Conservation (phyloP, 2,329 filamentous ascomycete genomes). For the Penicillium sp. region DNA sequence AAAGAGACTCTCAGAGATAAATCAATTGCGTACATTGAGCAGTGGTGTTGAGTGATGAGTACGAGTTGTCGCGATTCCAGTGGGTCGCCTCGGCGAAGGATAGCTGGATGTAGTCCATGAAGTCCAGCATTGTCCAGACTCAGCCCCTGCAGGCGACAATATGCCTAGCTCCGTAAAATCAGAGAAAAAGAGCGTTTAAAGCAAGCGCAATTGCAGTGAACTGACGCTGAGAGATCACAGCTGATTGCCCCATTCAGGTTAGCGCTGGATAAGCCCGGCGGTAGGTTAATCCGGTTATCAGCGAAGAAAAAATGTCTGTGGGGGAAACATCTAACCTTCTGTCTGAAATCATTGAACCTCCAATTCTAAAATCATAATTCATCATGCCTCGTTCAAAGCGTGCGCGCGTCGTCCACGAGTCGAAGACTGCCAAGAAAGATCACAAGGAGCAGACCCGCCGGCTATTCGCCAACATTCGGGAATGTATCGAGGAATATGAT, state of each 20-base stretch:
- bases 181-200: neutral
- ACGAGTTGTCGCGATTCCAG: conserved; percentile 91
- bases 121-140: conserved; percentile 71
- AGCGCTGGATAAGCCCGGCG: conserved; percentile 40
- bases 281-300: conserved; percentile 40
- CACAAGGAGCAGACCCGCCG: conserved; percentile 83
- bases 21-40: conserved; percentile 61
- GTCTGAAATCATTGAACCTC: conserved; percentile 9
- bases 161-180: neutral
- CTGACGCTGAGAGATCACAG: conserved; percentile 15
- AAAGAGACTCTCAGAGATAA: neutral
- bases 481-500: conserved; percentile 78
- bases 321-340: conserved; percentile 23
- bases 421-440: conserved; percentile 87
- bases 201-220: neutral
- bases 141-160: conserved; percentile 1
- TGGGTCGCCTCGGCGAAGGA: conserved; percentile 82
- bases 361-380: conserved; percentile 10
- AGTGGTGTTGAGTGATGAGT: conserved; percentile 79
- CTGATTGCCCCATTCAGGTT: conserved; percentile 34
- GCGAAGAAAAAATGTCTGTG: conserved; percentile 36
- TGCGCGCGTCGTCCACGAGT: conserved; percentile 81
- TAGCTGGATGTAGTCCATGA: conserved; percentile 95
- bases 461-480: conserved; percentile 84
- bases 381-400: conserved; percentile 97